phyloP scores from a whole-genome alignment of 2,329 filamentous ascomycete species.

The Exophiala aquamarina region DNA sequence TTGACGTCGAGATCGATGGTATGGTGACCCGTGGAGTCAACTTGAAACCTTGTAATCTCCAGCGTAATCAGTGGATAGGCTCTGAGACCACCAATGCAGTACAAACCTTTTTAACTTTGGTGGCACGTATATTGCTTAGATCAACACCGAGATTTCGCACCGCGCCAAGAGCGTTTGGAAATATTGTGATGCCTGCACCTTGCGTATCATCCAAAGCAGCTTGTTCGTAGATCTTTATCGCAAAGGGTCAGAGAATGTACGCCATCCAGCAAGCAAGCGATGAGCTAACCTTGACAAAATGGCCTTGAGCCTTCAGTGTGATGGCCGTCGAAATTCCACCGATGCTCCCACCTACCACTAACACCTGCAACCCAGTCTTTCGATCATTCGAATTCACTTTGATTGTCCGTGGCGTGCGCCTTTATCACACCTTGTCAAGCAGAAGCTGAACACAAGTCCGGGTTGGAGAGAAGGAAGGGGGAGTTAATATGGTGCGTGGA shows the following conservation, averaged over 20 bases:
- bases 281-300: background rate
- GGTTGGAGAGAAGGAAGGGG: too few species aligned
- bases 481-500: too few species aligned
- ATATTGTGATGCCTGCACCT: conserved; percentile 51
- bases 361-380: background rate
- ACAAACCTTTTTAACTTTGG: conserved; percentile 10
- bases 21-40: background rate
- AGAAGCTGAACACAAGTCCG: too few species aligned
- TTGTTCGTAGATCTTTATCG: background rate
- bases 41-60: background rate
- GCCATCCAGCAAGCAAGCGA: background rate
- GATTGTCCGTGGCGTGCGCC: too few species aligned
- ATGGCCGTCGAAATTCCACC: conserved; percentile 1
- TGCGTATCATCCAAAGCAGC: conserved; percentile 39
- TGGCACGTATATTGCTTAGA: conserved; percentile 2
- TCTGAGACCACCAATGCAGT: background rate
- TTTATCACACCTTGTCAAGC: too few species aligned
- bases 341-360: background rate
- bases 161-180: conserved; percentile 41
- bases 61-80: background rate
- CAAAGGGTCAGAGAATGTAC: background rate
- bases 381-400: too few species aligned
- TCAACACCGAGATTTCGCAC: conserved; percentile 5
- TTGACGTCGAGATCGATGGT: background rate
- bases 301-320: background rate